Percentiles rank a stretch among this genome's conserved stretches.
Conservation (phyloP, 2,329 filamentous ascomycete genomes). For the Monosporascus sp. region DNA sequence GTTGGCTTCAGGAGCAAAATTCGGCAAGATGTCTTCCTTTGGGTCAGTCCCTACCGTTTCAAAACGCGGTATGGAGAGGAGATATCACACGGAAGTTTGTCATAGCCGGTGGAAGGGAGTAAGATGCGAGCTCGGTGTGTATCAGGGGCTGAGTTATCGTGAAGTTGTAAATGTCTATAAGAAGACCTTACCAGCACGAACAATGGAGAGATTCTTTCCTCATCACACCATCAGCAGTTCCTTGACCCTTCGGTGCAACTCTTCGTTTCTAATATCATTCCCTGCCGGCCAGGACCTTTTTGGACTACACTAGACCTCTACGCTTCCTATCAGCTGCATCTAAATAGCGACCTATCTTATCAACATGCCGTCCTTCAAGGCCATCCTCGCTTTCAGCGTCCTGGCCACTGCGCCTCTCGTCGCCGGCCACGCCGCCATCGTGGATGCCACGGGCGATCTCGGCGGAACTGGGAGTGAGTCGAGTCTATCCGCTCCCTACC, state of each 20-base stretch:
- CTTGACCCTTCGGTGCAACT: slow-evolving; percentile 7
- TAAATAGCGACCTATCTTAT: background rate
- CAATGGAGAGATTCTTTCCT: slow-evolving; percentile 5
- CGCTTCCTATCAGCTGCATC: slow-evolving; percentile 1
- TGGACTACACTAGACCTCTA: slow-evolving; percentile 8
- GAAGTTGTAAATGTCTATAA: slow-evolving; percentile 14
- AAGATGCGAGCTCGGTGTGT: no score
- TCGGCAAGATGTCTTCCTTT: no score
- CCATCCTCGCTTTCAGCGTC: slow-evolving; percentile 37
- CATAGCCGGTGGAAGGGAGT: no score
- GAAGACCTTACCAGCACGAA: slow-evolving; percentile 4
- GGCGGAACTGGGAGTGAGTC: slow-evolving; percentile 48
- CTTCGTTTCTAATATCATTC: slow-evolving; percentile 4
- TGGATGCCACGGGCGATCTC: slow-evolving; percentile 49
- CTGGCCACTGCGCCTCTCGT: slow-evolving; percentile 50
- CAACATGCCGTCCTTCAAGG: slow-evolving; percentile 21
- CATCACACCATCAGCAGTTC: slow-evolving; percentile 17
- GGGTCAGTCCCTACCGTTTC: no score
- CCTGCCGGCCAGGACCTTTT: slow-evolving; percentile 20
- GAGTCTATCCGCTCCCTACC: no score
- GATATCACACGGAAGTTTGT: no score
- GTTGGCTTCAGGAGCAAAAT: no score
- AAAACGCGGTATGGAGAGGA: no score
- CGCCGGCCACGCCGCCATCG: slow-evolving; percentile 57
- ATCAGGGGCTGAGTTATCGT: no score